phyloP scores from a whole-genome alignment of 441 rosid genomes.

The Capsella rubella region DNA sequence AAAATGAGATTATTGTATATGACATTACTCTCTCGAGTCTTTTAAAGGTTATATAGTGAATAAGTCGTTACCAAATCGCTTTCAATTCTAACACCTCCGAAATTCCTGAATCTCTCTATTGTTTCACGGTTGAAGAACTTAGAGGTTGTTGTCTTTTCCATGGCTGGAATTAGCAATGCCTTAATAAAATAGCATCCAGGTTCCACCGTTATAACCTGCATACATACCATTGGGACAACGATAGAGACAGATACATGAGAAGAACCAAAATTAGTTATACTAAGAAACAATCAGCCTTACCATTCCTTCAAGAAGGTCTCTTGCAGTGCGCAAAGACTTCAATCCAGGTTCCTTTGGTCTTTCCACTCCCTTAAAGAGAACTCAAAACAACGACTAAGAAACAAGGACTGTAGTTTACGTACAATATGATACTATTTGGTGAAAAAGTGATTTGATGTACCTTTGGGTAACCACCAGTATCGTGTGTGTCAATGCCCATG shows the following conservation, averaged over 20 bases:
- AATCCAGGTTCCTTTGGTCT: constrained; percentile 83
- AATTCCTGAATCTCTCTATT: constrained; percentile 64
- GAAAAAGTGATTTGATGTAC: constrained; percentile 41
- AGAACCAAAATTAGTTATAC: background rate
- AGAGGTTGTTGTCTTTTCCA: constrained; percentile 57
- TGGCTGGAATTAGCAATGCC: constrained; percentile 77
- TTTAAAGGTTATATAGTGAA: background rate
- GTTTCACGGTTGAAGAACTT: constrained; percentile 70
- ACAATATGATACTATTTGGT: background rate
- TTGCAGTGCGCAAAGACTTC: constrained; percentile 75
- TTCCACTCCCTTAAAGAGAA: constrained; percentile 62
- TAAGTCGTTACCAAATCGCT: constrained; percentile 77
- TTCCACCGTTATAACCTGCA: constrained; percentile 94
- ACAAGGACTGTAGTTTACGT: constrained; percentile 10
- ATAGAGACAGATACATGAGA: background rate
- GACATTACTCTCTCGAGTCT: background rate
- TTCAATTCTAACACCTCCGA: constrained; percentile 97
- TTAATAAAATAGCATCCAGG: constrained; percentile 97
- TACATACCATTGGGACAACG: constrained; percentile 31
- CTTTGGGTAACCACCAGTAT: constrained; percentile 88
- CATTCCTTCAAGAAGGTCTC: constrained; percentile 86
- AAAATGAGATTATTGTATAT: constrained; percentile 10
- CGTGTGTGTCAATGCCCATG: constrained; percentile 84
- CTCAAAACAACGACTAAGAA: constrained; percentile 1
- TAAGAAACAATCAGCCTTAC: constrained; percentile 47